Evolutionary conservation across 2,329 filamentous ascomycete species (phyloP), one percentile per base, ranked within the genome.

Genomic region (Colletotrichum musae): DNA sequence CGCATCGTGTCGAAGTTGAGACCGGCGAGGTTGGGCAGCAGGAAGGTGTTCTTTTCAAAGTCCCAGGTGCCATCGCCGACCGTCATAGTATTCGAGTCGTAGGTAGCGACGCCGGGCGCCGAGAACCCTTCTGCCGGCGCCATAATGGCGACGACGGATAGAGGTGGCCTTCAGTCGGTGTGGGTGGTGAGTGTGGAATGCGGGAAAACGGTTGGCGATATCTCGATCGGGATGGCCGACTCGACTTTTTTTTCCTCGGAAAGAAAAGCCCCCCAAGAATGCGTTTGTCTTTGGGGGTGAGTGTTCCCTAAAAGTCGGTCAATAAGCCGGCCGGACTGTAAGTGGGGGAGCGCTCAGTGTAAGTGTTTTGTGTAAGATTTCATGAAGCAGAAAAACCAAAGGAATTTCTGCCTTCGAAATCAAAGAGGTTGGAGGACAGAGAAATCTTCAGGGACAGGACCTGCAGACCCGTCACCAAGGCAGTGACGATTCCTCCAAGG

Each of bases 61-160:
- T 95, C 92, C 93, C 93, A 96, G 41, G 93, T 95, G 24, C 93
- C 93, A 77, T 95, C 93, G 71, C 93, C 93, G 16, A 95, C 93
- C 64, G 84, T 86, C 86, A 95, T 85, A n/a, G 90, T 93, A 76
- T 91, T 86, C 59, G 92, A 94, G 74, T 87, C 86, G 81, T 95
- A 95, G 73, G 86, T 89, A 77, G 89, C 91, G 80, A 90, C 89
- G 77, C 93, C 93, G 58, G 93, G 87, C 72, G 91, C 86, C 73
- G 92, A 92, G 75, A 93, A 85, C 75, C 83, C 81, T 76, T 88
- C 84, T 77, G 85, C 81, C 83, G 88, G 85, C 83, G 88, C 88
- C 88, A 91, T 90, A 78, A 77, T 79, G 85, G 85, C 86, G 83
- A 75, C 80, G 78, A 79, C 77, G 70, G 62, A 45, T 26, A 58